A percentile compares a stretch with the other conserved stretches of the same genome.
Evolutionary conservation across 768 basidiomycete genomes (phyloP).

Genomic region (Tricholomella constricta): DNA sequence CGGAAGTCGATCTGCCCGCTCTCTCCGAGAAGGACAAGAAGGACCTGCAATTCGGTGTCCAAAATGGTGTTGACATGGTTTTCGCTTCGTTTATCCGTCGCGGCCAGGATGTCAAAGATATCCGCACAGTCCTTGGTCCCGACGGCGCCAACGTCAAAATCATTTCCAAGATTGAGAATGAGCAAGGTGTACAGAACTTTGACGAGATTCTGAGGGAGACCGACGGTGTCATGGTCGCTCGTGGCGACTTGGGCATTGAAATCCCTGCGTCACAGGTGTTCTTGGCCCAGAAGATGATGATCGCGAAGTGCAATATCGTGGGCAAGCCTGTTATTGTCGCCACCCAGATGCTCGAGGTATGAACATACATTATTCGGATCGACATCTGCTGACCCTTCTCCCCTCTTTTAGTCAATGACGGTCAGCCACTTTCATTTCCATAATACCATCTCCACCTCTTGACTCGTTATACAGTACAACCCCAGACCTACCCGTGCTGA

Average conservation of each 20-base stretch:
- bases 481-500: constrained; percentile 98
- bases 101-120: constrained; percentile 91
- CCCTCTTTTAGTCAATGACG: constrained; percentile 80
- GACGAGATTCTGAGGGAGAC: constrained; percentile 95
- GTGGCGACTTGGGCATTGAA: constrained; percentile 99
- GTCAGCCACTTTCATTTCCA: constrained; percentile 42
- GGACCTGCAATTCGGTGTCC: constrained; percentile 92
- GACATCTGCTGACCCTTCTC: constrained; percentile 14
- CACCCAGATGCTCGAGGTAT: constrained; percentile 97
- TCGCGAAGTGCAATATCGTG: constrained; percentile 96
- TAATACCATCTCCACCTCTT: constrained; percentile 2
- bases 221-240: constrained; percentile 99
- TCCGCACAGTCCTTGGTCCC: constrained; percentile 90
- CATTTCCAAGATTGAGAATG: constrained; percentile 99
- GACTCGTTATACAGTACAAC: constrained; percentile 70
- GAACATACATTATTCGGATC: constrained; percentile 14
- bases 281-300: constrained; percentile 99
- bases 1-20: constrained; percentile 94
- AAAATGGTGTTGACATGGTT: constrained; percentile 98
- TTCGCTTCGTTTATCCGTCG: constrained; percentile 99
- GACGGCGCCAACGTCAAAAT: constrained; percentile 97
- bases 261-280: constrained; percentile 99
- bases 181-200: constrained; percentile 98
- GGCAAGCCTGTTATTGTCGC: constrained; percentile 99
- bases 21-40: constrained; percentile 98